Base-by-base conservation (phyloP, 176 grass and related monocot genomes). In the Oryza officinalis region DNA sequence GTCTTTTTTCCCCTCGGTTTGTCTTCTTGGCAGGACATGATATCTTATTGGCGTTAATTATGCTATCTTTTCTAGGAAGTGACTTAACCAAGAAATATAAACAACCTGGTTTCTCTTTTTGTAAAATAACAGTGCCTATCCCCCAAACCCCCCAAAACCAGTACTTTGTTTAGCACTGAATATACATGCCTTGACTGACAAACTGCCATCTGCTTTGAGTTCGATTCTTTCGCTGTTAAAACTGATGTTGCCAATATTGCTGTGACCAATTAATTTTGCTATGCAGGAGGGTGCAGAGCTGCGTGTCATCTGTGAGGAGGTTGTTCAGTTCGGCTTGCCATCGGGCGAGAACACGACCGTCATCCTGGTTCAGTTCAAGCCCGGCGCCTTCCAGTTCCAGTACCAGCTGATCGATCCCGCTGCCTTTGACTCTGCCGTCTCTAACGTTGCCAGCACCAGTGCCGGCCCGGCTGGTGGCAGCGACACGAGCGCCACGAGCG, bases 301-400 rank as follows among this genome's bases (percentile, higher is more conserved):
- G 72, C 0, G 2, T 57, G 4, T 4, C 47, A 87, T 77, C 23
- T 87, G 72, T 35, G 65, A 82, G 79, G 26, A 7, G 10, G 37
- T 87, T 69, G 10, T 77, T 69, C 13, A 47, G 1, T 22, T 1
- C 9, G 43, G n/a, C 28, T 26, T 49, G 65, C 1, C 15, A 26
- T 45, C 85, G 40, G 1, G 0, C 23, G 65, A 47, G 40, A 76
- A 87, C 67, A 13, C 22, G 49, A 82, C 64, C 1, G 86, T 20
- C 27, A 71, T 87, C 63, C 50, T 87, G 50, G 73, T 82, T 32
- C 26, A n/a, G 65, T 82, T 87, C 72, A 87, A 82, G 71, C 2
- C 0, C 37, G 22, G 20, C 2, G 4, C 9, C 33, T 3, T 54
- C 47, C 15, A 17, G 47, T 17, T 1, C 37, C 37, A 38, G 35